Evolutionary conservation across 768 basidiomycete genomes (phyloP).

Genomic region (Lenzites betulinus): DNA sequence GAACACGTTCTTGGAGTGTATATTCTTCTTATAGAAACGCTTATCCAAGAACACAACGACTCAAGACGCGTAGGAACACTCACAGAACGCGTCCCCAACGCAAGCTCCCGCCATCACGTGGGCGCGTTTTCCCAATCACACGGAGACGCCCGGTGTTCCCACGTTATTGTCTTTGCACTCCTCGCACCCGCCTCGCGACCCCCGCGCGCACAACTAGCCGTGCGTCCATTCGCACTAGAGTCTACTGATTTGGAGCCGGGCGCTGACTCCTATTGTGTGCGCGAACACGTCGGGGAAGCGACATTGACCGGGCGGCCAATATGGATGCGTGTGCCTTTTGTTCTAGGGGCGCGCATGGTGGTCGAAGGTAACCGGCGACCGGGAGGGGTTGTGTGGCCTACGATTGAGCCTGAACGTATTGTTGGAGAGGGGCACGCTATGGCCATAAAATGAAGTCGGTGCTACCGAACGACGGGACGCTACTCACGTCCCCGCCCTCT

Average conservation of each 20-base stretch:
- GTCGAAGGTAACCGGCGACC: neutral
- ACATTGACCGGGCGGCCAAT: conserved; percentile 3
- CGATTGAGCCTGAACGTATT: neutral
- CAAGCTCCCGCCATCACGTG: conserved; percentile 8
- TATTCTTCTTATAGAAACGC: no score
- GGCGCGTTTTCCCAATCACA: neutral
- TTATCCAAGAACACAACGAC: no score
- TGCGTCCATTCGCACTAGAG: no score
- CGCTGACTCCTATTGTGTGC: conserved; percentile 5
- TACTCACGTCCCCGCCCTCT: neutral
- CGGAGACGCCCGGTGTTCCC: conserved; percentile 3
- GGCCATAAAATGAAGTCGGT: conserved; percentile 5
- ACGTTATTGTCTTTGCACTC: conserved; percentile 11
- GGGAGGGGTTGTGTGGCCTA: neutral
- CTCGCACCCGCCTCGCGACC: neutral
- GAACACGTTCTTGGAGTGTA: no score
- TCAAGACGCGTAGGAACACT: no score
- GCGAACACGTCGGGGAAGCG: neutral
- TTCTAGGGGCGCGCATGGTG: neutral
- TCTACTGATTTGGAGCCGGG: no score
- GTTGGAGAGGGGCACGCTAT: neutral
- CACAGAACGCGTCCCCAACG: neutral
- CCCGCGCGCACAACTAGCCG: no score
- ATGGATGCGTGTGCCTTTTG: neutral
- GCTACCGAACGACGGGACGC: no score